phyloP scores from a whole-genome alignment of 2,329 filamentous ascomycete species.

The Ophiostoma fasciatum region DNA sequence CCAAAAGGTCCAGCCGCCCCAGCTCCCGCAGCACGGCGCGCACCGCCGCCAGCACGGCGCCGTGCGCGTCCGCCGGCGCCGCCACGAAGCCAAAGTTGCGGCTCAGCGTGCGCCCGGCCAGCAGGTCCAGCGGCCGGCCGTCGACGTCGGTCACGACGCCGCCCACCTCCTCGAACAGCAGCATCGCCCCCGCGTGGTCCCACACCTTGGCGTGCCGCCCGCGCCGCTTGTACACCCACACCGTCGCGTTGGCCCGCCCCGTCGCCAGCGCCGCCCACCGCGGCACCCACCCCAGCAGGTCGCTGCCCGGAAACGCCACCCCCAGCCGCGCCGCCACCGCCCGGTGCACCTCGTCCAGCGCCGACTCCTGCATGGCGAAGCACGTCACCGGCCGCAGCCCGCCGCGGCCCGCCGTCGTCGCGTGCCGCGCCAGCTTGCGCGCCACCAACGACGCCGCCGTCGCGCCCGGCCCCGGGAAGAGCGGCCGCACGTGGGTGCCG shows the following conservation, averaged over 20 bases:
- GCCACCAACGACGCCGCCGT: too few relatives aligned
- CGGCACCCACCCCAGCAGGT: slow-evolving; percentile 42
- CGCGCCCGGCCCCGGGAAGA: slow-evolving; percentile 14
- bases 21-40: slow-evolving; percentile 8
- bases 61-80: slow-evolving; percentile 30
- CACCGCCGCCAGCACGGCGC: slow-evolving; percentile 22
- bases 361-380: slow-evolving; percentile 30
- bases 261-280: slow-evolving; percentile 38
- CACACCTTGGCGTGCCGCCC: slow-evolving; percentile 38
- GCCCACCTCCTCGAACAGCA: slow-evolving; percentile 41
- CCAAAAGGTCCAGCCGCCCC: slow-evolving; percentile 8
- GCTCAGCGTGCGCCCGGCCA: slow-evolving; percentile 31
- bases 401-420: slow-evolving; percentile 11
- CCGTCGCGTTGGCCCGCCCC: slow-evolving; percentile 36
- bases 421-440: slow-evolving; percentile 20
- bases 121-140: slow-evolving; percentile 34
- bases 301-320: slow-evolving; percentile 29
- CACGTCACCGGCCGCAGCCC: slow-evolving; percentile 32
- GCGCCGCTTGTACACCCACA: slow-evolving; percentile 39
- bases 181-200: slow-evolving; percentile 46
- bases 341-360: slow-evolving; percentile 31
- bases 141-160: slow-evolving; percentile 40
- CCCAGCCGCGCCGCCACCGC: slow-evolving; percentile 27
- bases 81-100: slow-evolving; percentile 42
- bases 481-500: slow-evolving; percentile 31